These are phyloP conservation scores for Camellia oleifera DNA, from an alignment of 179 eudicot genomes.

Conservation along the genomic window DNA sequence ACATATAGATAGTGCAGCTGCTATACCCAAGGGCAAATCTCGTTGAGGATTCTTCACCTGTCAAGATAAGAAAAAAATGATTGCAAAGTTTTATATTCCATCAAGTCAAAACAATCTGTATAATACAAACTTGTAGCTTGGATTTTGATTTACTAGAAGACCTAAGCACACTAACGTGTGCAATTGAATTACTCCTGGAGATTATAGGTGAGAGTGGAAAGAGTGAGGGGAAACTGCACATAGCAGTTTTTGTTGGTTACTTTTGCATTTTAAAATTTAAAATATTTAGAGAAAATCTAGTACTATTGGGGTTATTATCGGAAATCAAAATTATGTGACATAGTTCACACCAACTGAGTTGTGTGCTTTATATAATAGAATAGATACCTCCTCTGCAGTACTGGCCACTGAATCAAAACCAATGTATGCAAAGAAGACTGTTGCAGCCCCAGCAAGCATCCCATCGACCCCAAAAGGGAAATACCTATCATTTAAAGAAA, in stretches of 20 bases:
- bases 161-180: no score
- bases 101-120: background rate
- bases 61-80: slow-evolving; percentile 10
- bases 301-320: no score
- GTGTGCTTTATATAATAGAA: no score
- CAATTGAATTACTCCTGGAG: no score
- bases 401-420: slow-evolving; percentile 98
- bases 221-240: no score
- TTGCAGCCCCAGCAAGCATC: slow-evolving; percentile 96
- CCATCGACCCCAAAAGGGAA: slow-evolving; percentile 91
- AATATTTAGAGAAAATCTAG: no score
- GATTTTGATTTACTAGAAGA: background rate
- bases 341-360: no score
- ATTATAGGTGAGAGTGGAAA: no score
- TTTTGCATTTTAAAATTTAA: no score
- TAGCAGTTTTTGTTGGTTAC: no score
- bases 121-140: background rate
- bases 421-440: slow-evolving; percentile 90
- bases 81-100: slow-evolving; percentile 4
- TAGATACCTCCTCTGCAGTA: slow-evolving; percentile 88
- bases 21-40: slow-evolving; percentile 91
- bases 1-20: slow-evolving; percentile 73
- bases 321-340: no score
- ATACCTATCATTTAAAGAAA: slow-evolving; percentile 36
- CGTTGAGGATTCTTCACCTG: slow-evolving; percentile 93